Conservation (phyloP, 2,329 filamentous ascomycete species). For the Penicillium fuscoglaucum region DNA sequence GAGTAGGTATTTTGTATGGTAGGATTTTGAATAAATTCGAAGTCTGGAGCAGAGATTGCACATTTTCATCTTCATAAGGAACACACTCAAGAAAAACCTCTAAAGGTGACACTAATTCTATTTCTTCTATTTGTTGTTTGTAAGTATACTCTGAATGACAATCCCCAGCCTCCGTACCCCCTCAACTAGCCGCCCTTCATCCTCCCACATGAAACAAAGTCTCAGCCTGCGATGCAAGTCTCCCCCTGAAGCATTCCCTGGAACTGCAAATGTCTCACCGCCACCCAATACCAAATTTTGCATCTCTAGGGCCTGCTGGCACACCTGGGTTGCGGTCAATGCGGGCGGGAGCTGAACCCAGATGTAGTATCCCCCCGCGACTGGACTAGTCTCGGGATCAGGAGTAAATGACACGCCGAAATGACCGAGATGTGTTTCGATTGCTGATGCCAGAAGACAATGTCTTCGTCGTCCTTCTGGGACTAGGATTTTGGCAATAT, state of each 20-base stretch:
- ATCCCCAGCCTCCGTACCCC: conserved; percentile 10
- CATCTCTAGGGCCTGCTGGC: conserved; percentile 1
- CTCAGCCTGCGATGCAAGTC: conserved; percentile 15
- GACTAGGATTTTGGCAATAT: conserved; percentile 51
- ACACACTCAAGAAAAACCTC: not conserved
- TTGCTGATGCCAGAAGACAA: conserved; percentile 3
- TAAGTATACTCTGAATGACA: conserved; percentile 1
- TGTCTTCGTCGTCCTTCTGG: conserved; percentile 14
- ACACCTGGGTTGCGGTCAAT: conserved; percentile 10
- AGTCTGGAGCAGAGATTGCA: not conserved
- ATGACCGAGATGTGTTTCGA: conserved; percentile 11
- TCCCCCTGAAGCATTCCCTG: conserved; percentile 49
- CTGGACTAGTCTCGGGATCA: conserved; percentile 1
- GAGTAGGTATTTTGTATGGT: not conserved
- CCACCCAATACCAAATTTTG: conserved; percentile 13
- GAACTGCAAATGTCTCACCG: conserved; percentile 43
- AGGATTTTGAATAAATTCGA: not conserved
- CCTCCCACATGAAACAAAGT: conserved; percentile 22
- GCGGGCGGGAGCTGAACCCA: conserved; percentile 16
- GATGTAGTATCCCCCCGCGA: conserved; percentile 18
- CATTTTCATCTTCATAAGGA: not conserved
- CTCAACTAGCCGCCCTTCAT: conserved; percentile 14
- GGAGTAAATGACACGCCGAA: conserved; percentile 17
- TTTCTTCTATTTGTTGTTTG: not conserved
- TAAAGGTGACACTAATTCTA: not conserved